These are phyloP conservation scores for Anethum foeniculum DNA, from an alignment of 140 eudicot species.

Conservation along the genomic window DNA sequence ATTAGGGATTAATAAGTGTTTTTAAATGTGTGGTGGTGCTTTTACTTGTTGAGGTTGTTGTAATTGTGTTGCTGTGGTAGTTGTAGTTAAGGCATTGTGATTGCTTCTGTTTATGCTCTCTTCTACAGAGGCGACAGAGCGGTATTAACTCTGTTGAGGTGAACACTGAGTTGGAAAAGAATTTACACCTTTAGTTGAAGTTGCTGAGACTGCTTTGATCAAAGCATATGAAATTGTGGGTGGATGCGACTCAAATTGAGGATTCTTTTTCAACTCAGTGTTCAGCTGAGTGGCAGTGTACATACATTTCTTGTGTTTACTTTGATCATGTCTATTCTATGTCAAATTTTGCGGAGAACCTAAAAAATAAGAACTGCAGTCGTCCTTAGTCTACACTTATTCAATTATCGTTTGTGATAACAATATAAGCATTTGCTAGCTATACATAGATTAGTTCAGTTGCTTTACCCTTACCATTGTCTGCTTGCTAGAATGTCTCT, in stretches of 20 bases:
- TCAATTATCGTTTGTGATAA: not conserved
- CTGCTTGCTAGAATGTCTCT: not conserved
- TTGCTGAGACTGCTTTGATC: not conserved
- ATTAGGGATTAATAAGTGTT: no score
- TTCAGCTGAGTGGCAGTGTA: not conserved
- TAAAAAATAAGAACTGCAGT: not conserved
- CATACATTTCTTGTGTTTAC: no score
- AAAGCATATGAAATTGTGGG: not conserved
- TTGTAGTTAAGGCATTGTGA: not conserved
- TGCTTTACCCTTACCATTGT: not conserved
- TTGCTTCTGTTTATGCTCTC: not conserved
- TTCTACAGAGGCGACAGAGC: not conserved
- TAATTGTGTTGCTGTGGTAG: not conserved
- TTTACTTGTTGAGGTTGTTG: not conserved
- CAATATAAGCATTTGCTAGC: not conserved
- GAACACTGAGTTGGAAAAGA: not conserved
- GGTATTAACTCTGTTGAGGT: not conserved
- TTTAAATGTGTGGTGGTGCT: not conserved
- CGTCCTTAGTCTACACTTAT: not conserved
- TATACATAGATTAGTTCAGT: not conserved
- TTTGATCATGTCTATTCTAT: not conserved
- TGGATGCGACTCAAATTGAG: not conserved
- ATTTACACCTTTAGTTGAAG: not conserved
- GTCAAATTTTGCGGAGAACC: not conserved
- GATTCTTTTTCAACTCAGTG: not conserved